Percentiles rank a stretch among this genome's conserved stretches.
Evolutionary conservation across 495 filamentous ascomycete genomes (phyloP).

Genomic region (Tetracladium setigerum): DNA sequence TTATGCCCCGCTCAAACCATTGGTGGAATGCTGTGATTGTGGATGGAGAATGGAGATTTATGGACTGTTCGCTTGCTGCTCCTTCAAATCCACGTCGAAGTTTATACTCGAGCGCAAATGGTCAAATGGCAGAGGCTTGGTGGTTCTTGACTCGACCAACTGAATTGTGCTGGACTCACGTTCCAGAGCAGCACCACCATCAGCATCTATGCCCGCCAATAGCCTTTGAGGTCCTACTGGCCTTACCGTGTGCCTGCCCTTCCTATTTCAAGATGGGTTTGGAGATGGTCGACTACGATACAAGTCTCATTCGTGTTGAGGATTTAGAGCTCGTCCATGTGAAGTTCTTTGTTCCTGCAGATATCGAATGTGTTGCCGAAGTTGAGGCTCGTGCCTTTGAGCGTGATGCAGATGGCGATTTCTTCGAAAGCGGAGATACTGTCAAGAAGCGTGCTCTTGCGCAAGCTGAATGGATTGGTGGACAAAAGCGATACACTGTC

Average conservation of each 20-base stretch:
- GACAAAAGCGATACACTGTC: conserved; percentile 82
- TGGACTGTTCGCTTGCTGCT: conserved; percentile 88
- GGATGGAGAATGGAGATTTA: conserved; percentile 92
- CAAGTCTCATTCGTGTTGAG: conserved; percentile 76
- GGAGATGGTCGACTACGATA: conserved; percentile 83
- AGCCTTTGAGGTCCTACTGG: conserved; percentile 71
- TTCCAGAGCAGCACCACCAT: conserved; percentile 74
- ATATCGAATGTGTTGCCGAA: conserved; percentile 91
- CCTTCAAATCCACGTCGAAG: conserved; percentile 78
- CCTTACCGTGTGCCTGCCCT: conserved; percentile 77
- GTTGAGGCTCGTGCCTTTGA: conserved; percentile 77
- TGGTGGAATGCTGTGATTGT: conserved; percentile 97
- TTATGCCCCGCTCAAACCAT: conserved; percentile 79
- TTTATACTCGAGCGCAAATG: conserved; percentile 64
- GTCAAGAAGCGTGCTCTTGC: conserved; percentile 79
- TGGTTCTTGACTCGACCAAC: conserved; percentile 85
- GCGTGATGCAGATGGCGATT: conserved; percentile 79
- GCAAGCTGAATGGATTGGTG: conserved; percentile 84
- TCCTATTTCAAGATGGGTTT: conserved; percentile 77
- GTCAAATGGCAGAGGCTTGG: conserved; percentile 70
- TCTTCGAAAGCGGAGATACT: conserved; percentile 86
- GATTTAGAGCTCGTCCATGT: conserved; percentile 89
- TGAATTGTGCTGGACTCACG: conserved; percentile 90
- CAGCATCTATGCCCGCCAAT: conserved; percentile 92
- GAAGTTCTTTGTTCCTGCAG: conserved; percentile 74